phyloP scores from a whole-genome alignment of 306 rosid species.

The Chamaecrista fasciculata region DNA sequence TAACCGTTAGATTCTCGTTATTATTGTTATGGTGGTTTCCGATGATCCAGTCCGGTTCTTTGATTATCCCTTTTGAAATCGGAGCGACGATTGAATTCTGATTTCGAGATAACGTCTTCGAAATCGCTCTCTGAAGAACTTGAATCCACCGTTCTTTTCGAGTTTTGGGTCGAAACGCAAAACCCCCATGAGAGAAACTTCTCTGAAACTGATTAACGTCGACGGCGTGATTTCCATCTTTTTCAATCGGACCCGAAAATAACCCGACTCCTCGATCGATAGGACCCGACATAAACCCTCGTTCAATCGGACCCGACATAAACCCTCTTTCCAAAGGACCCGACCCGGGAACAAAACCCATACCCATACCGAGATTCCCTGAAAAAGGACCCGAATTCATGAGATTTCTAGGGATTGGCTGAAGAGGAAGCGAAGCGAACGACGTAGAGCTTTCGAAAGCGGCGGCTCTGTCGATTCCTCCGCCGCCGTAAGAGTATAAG shows the following conservation, averaged over 20 bases:
- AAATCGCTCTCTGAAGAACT: slow-evolving; percentile 59
- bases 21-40: too few relatives aligned
- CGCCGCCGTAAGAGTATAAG: slow-evolving; percentile 61
- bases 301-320: slow-evolving; percentile 92
- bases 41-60: slow-evolving; percentile 77
- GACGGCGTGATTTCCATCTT: too few relatives aligned
- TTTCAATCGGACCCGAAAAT: slow-evolving; percentile 87
- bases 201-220: slow-evolving; percentile 64
- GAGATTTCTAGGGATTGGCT: slow-evolving; percentile 69
- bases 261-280: slow-evolving; percentile 70
- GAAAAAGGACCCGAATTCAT: slow-evolving; percentile 73
- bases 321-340: slow-evolving; percentile 91
- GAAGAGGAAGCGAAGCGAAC: slow-evolving; percentile 89
- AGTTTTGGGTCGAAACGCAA: slow-evolving; percentile 49
- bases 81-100: slow-evolving; percentile 77
- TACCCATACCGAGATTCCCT: slow-evolving; percentile 43
- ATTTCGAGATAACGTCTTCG: slow-evolving; percentile 71
- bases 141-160: slow-evolving; percentile 58
- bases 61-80: slow-evolving; percentile 56
- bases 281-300: slow-evolving; percentile 98
- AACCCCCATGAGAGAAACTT: slow-evolving; percentile 80
- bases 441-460: slow-evolving; percentile 91
- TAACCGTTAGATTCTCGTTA: slow-evolving; percentile 70
- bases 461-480: slow-evolving; percentile 88
- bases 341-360: slow-evolving; percentile 44